Conservation (phyloP, 2,329 filamentous ascomycete species). For the Talaromyces verruculosus region DNA sequence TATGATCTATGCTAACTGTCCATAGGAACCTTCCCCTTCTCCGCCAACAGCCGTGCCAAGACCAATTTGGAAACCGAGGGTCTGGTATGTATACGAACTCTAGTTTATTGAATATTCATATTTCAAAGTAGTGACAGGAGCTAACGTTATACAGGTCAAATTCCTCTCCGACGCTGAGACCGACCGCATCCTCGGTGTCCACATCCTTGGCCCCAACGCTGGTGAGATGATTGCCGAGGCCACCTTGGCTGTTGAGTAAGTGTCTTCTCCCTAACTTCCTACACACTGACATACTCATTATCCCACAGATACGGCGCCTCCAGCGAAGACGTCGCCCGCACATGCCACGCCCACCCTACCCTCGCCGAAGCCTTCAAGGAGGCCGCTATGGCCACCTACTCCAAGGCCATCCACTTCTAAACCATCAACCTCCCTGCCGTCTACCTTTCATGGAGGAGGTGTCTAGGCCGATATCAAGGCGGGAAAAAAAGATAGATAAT, state of each 20-base stretch:
- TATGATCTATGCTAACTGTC: neutral
- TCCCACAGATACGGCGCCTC: constrained; percentile 73
- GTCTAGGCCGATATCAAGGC: neutral
- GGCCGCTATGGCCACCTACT: constrained; percentile 96
- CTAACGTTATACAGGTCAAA: constrained; percentile 63
- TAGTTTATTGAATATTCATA: neutral
- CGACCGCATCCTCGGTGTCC: constrained; percentile 88
- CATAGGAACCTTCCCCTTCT: constrained; percentile 92
- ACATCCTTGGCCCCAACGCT: constrained; percentile 94
- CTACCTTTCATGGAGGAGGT: too few relatives aligned
- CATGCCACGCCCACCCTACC: constrained; percentile 94
- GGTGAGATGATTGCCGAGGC: constrained; percentile 99
- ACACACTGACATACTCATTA: neutral
- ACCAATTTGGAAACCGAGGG: constrained; percentile 96
- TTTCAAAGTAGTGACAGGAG: neutral
- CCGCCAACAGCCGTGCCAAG: constrained; percentile 97
- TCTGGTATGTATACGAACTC: constrained; percentile 41
- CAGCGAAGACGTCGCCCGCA: constrained; percentile 90
- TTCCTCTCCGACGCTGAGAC: constrained; percentile 96
- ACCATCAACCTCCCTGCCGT: constrained; percentile 5
- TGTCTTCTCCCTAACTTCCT: neutral
- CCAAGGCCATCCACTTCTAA: constrained; percentile 94
- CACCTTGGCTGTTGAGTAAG: constrained; percentile 77
- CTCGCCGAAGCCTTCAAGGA: constrained; percentile 98
- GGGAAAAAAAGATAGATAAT: constrained; percentile 3